These are phyloP conservation scores for Solanum chilense DNA, from an alignment of 257 asterid species.

Conservation along the genomic window DNA sequence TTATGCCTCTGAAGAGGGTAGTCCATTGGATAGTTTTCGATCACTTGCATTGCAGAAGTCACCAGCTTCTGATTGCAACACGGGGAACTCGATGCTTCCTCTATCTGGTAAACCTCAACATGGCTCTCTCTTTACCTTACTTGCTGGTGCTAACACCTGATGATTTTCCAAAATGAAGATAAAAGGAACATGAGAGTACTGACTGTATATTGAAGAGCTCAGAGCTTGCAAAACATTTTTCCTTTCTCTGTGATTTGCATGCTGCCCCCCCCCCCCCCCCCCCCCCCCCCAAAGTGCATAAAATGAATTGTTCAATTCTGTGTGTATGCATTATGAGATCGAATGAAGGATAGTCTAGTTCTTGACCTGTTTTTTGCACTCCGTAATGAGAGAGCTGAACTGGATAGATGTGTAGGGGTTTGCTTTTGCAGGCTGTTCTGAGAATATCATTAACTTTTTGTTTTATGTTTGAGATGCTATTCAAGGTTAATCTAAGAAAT, in stretches of 20 bases:
- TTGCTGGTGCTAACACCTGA: background rate
- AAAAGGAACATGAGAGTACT: background rate
- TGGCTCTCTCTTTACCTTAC: background rate
- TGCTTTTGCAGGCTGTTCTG: background rate
- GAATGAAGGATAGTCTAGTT: background rate
- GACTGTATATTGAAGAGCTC: background rate
- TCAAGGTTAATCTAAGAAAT: background rate
- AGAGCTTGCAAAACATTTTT: background rate
- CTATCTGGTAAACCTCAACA: conserved; percentile 51
- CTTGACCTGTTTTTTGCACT: background rate
- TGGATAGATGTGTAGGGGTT: background rate
- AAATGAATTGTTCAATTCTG: background rate
- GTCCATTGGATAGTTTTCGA: conserved; percentile 67
- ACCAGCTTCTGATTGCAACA: conserved; percentile 57
- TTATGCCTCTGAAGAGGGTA: conserved; percentile 70
- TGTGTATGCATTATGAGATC: background rate
- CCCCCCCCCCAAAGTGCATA: background rate
- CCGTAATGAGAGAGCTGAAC: background rate
- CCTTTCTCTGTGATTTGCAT: background rate
- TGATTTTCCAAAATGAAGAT: background rate
- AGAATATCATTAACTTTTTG: background rate
- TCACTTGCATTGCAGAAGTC: conserved; percentile 65
- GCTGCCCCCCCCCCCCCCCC: background rate
- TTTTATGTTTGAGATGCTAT: background rate
- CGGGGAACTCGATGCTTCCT: conserved; percentile 28